Evolutionary conservation across 148 eudicot species (phyloP), one percentile per base, ranked within the genome.

Genomic region (Camellia granthamiana): DNA sequence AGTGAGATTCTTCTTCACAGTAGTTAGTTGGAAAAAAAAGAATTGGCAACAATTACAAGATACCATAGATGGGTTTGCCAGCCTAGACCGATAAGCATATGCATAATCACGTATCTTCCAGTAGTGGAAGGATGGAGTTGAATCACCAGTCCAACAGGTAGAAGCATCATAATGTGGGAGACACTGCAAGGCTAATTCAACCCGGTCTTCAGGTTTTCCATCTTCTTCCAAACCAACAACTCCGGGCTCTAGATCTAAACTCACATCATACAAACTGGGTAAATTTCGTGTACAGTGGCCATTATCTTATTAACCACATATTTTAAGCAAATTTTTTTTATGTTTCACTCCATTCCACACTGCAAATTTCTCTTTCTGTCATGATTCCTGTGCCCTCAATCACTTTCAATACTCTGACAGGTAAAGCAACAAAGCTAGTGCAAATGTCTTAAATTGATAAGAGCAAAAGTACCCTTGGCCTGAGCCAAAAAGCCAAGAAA

Each of bases 41-140:
- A 18, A 62, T 19, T 16, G 11, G 52, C 65, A 70, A 80, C 47
- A 73, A 71, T 43, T 67, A 80, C 65, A 64, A 67, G 79, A 73
- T 81, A 94, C 99, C 87, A 81, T 88, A 67, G 97, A 90, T 68
- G 99, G 99, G 78, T 94, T 92, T 41, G 90, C 84, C 80, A 97
- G 86, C 86, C 76, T 87, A 41, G 95, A 81, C 83, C 89, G 87
- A 84, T 97, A 97, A 86, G 98, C 98, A 77, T 90, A 78, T 67
- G 98, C 93, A 86, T 86, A 97, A 89, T 97, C 98, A 80, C 98
- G 92, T 78, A 97, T 97, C 77, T 89, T 97, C 99, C 99, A 97
- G 79, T 94, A 97, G 69, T 85, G 90, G 84, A 97, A 97, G 19
- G 90, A 75, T 68, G 86, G 76, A 73, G 67, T 79, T 80, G 85